A percentile compares a stretch with the other conserved stretches of the same genome.
phyloP scores from a whole-genome alignment of 75 land plant species.

The Pinus tabuliformis region DNA sequence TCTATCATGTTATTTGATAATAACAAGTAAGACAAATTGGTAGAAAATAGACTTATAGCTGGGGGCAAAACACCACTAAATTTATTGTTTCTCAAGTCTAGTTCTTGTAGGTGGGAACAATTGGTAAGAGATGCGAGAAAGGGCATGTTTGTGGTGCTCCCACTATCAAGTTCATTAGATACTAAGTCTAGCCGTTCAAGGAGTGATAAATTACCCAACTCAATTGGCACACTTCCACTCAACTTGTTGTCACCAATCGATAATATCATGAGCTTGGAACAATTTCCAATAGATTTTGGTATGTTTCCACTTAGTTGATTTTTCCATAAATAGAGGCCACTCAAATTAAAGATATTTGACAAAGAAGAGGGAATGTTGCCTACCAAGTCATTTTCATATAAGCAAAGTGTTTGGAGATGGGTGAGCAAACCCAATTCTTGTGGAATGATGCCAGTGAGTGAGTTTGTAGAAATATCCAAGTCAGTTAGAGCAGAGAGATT shows the following conservation, averaged over 20 bases:
- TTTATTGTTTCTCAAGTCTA: slow-evolving; percentile 1
- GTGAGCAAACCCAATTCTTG: not conserved
- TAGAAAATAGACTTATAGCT: not conserved
- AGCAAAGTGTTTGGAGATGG: not conserved
- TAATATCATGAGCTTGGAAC: slow-evolving; percentile 5
- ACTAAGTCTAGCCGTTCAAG: not conserved
- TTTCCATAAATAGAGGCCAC: no score
- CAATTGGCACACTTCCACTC: slow-evolving; percentile 19
- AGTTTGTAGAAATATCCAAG: slow-evolving; percentile 3
- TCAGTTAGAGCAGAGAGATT: not conserved
- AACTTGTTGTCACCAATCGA: slow-evolving; percentile 18
- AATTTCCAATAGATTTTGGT: not conserved
- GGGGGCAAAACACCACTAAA: slow-evolving; percentile 2
- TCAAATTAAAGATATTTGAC: not conserved
- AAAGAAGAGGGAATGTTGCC: slow-evolving; percentile 15
- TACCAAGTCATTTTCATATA: slow-evolving; percentile 3
- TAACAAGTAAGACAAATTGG: not conserved
- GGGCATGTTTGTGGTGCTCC: not conserved
- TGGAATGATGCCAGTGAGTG: slow-evolving; percentile 14
- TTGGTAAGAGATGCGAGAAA: slow-evolving; percentile 5
- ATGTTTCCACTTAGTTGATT: no score
- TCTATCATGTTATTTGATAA: not conserved
- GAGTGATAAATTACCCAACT: slow-evolving; percentile 5
- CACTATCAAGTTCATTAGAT: not conserved
- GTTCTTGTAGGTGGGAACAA: not conserved